Evolutionary conservation across 129 eudicot genomes (phyloP).

Genomic region (Flaveria linearis): DNA sequence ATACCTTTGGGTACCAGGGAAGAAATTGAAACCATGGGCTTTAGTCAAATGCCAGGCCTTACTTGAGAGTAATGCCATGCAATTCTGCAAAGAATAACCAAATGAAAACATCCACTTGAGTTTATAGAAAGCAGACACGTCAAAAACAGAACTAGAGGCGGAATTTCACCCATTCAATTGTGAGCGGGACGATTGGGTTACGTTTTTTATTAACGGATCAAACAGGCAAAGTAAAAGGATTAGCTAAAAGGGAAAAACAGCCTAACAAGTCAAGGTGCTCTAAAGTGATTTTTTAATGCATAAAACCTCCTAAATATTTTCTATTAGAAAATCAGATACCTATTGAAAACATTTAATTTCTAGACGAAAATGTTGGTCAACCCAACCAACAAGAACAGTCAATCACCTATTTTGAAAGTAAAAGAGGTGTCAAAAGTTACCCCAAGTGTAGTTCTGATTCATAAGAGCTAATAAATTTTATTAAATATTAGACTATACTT

Average conservation of each 20-base stretch:
- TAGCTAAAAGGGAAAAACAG: neutral
- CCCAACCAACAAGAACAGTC: neutral
- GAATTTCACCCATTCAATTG: neutral
- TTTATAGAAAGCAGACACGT: neutral
- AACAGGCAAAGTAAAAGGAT: neutral
- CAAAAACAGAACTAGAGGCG: neutral
- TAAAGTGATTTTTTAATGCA: neutral
- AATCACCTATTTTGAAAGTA: neutral
- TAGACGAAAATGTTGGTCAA: neutral
- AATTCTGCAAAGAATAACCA: slow-evolving; percentile 56
- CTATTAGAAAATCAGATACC: neutral
- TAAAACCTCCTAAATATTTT: neutral
- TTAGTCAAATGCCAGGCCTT: slow-evolving; percentile 87
- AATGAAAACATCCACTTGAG: neutral
- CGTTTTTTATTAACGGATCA: neutral
- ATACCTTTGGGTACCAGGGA: slow-evolving; percentile 96
- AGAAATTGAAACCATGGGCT: slow-evolving; percentile 95
- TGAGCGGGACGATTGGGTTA: neutral
- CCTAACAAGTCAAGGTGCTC: neutral
- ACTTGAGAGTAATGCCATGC: slow-evolving; percentile 65
- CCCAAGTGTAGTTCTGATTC: neutral
- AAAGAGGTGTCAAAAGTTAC: neutral
- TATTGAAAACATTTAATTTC: neutral
- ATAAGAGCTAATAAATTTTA: neutral
- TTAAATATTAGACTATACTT: neutral